These are phyloP conservation scores for Gyrodon lividus DNA, from an alignment of 768 basidiomycete genomes.

Conservation along the genomic window DNA sequence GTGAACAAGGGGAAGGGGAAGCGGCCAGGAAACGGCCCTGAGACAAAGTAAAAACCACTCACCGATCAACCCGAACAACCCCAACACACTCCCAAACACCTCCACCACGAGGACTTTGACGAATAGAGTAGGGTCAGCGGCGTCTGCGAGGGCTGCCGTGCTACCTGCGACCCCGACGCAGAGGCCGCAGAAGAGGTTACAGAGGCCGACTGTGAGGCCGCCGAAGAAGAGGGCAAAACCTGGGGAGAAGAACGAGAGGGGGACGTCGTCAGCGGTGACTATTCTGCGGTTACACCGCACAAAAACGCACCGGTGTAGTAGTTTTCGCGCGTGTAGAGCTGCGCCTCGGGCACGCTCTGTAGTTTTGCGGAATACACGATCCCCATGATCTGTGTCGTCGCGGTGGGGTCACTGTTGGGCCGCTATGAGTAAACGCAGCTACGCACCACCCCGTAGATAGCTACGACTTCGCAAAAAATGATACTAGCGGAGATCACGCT, in stretches of 20 bases:
- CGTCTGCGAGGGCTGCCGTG: constrained; percentile 92
- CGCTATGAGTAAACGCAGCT: background rate
- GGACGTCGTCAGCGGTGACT: background rate
- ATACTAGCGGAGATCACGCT: constrained; percentile 51
- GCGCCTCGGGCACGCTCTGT: constrained; percentile 51
- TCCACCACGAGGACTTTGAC: constrained; percentile 97
- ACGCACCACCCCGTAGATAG: constrained; percentile 93
- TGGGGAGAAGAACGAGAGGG: constrained; percentile 25
- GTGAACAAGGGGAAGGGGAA: too few species aligned
- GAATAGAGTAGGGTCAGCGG: constrained; percentile 90
- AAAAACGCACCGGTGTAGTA: constrained; percentile 78
- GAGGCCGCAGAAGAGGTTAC: constrained; percentile 93
- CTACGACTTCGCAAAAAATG: constrained; percentile 99
- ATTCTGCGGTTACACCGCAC: background rate
- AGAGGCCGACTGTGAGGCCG: constrained; percentile 88
- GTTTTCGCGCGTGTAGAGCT: constrained; percentile 80
- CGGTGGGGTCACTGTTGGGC: background rate
- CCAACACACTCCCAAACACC: constrained; percentile 89
- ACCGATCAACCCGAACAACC: constrained; percentile 93
- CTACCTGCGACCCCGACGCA: constrained; percentile 95
- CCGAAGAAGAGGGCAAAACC: constrained; percentile 97
- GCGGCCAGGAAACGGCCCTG: too few species aligned
- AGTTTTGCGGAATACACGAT: constrained; percentile 94
- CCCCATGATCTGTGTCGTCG: constrained; percentile 71
- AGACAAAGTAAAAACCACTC: constrained; percentile 28